Conservation (phyloP, 352 stramenopile species). For the Phytophthora meadii region DNA sequence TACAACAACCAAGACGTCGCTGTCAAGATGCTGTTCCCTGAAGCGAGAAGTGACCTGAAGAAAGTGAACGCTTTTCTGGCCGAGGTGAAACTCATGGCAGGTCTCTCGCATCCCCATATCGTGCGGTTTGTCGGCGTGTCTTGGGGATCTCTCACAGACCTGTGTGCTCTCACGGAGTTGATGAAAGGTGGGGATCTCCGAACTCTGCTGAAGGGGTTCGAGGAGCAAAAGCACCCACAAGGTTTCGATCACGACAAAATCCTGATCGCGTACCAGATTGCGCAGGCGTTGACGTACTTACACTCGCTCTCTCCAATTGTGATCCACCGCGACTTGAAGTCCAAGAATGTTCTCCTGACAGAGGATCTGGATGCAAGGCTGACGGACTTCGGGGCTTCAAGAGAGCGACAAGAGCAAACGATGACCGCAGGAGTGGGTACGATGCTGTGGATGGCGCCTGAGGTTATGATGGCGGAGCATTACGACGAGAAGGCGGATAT, state of each 20-base stretch:
- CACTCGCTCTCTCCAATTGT: constrained; percentile 31
- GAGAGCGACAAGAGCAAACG: constrained; percentile 28
- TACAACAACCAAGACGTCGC: constrained; percentile 47
- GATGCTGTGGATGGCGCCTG: constrained; percentile 47
- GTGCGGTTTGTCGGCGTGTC: constrained; percentile 56
- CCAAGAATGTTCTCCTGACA: constrained; percentile 48
- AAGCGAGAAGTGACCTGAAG: constrained; percentile 28
- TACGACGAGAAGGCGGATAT: constrained; percentile 49
- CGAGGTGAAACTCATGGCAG: constrained; percentile 51
- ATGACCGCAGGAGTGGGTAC: constrained; percentile 43
- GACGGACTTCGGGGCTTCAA: constrained; percentile 46
- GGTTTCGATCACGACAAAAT: constrained; percentile 37
- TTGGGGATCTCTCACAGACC: constrained; percentile 41
- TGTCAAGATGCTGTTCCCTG: constrained; percentile 49
- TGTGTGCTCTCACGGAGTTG: constrained; percentile 47
- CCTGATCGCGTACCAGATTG: constrained; percentile 37
- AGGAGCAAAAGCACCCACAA: constrained; percentile 6
- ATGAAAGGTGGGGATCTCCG: constrained; percentile 46
- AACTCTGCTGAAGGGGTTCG: constrained; percentile 26
- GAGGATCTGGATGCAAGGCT: constrained; percentile 39
- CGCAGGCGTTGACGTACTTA: constrained; percentile 34
- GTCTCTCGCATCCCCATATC: constrained; percentile 52
- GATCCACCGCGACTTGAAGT: constrained; percentile 49
- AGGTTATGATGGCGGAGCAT: constrained; percentile 41
- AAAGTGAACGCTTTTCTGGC: constrained; percentile 50